Percentiles rank a stretch among this genome's conserved stretches.
These are phyloP conservation scores for Cladophialophora yegresii DNA, from an alignment of 2,329 filamentous ascomycete species.

Conservation along the genomic window DNA sequence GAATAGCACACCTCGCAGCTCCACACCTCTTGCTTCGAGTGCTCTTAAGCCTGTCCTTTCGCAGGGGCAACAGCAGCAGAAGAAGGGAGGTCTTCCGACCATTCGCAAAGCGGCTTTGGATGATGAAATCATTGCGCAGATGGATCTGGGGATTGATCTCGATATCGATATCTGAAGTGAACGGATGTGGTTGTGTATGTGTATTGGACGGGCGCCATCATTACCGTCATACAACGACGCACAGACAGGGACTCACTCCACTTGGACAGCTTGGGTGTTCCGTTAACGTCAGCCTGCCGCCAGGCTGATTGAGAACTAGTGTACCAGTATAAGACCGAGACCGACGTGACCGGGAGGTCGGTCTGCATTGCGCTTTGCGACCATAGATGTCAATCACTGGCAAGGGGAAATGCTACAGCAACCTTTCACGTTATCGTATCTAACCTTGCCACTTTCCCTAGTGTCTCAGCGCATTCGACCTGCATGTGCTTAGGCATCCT, in stretches of 20 bases:
- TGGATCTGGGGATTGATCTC: constrained; percentile 91
- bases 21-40: constrained; percentile 22
- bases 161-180: constrained; percentile 59
- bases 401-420: neutral
- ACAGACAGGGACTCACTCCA: neutral
- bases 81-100: constrained; percentile 60
- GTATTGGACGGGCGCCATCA: neutral
- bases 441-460: neutral
- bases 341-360: neutral
- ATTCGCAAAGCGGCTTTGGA: constrained; percentile 78
- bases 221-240: neutral
- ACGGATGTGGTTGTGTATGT: too few relatives aligned
- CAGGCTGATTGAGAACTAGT: neutral
- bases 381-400: neutral
- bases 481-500: neutral
- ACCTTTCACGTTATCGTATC: neutral
- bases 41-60: constrained; percentile 24
- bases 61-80: constrained; percentile 39
- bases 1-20: constrained; percentile 31
- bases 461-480: neutral
- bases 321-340: neutral
- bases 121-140: constrained; percentile 84
- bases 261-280: neutral
- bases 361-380: neutral
- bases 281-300: neutral